phyloP scores from a whole-genome alignment of 352 stramenopile species.

The Phytophthora fragariae region DNA sequence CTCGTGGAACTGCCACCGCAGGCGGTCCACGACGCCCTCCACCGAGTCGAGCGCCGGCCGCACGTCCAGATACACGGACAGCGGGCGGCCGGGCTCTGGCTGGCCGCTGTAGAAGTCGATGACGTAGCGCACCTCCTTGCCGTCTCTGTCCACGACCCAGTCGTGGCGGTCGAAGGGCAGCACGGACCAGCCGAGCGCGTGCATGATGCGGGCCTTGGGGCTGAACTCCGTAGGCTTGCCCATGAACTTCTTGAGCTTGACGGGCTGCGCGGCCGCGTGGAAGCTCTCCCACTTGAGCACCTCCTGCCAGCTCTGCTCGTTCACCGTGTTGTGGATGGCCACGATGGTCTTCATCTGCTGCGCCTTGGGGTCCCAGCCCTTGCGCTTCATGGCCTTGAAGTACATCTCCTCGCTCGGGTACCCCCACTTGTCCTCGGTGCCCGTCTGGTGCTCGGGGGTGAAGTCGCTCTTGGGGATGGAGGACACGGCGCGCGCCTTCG shows the following conservation, averaged over 20 bases:
- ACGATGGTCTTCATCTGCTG: slow-evolving; percentile 96
- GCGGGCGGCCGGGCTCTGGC: slow-evolving; percentile 66
- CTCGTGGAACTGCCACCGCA: slow-evolving; percentile 85
- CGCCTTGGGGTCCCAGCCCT: slow-evolving; percentile 92
- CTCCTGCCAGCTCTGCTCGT: slow-evolving; percentile 96
- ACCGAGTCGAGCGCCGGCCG: slow-evolving; percentile 95
- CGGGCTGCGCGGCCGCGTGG: slow-evolving; percentile 59
- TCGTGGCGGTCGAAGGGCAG: slow-evolving; percentile 98
- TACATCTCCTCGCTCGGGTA: slow-evolving; percentile 98
- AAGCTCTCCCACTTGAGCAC: slow-evolving; percentile 93
- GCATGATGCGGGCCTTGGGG: slow-evolving; percentile 94
- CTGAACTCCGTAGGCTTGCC: slow-evolving; percentile 95
- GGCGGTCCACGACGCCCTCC: slow-evolving; percentile 73
- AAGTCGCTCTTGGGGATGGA: slow-evolving; percentile 96
- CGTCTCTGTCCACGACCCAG: slow-evolving; percentile 95
- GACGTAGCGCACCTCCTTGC: slow-evolving; percentile 96
- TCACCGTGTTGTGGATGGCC: slow-evolving; percentile 98
- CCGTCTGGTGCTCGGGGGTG: slow-evolving; percentile 70
- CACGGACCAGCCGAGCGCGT: slow-evolving; percentile 89
- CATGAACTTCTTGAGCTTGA: slow-evolving; percentile 95
- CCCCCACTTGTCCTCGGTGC: slow-evolving; percentile 88
- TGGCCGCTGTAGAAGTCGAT: slow-evolving; percentile 99
- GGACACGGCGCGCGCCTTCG: slow-evolving; percentile 88
- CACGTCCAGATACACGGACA: slow-evolving; percentile 97
- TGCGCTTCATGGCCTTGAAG: slow-evolving; percentile 97